Evolutionary conservation across 1,284 basidiomycete species (phyloP), one percentile per base, ranked within the genome.

Genomic region (Heterobasidion annosum): DNA sequence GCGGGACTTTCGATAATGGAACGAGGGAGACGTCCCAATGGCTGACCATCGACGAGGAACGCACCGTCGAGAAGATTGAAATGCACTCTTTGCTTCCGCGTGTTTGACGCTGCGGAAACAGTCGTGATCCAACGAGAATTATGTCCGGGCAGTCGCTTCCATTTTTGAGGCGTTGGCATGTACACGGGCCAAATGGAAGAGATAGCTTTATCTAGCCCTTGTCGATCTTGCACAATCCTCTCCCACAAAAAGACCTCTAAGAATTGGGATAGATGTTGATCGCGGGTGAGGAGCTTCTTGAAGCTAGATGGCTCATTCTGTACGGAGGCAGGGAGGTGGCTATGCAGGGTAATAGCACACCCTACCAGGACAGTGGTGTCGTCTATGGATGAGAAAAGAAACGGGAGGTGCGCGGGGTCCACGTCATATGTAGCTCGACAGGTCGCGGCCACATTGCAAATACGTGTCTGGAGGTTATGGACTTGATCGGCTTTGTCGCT

Each of bases 391-490:
- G 16, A 10, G 8, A 64, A 42, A 1, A 59, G 2, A 6, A 10
- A 4, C 1, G 40, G 19, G 2, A 62, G 9, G 32, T 62, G 51
- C 12, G 18, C 33, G 2, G 42, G 33, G 47, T 67, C 69, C 4
- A 73, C 69, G 56, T 73, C 68, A 50, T 66, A 78, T 0, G 75
- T 77, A 2, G 64, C 62, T 13, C 69, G 65, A 59, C 76, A 78
- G 6, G 67, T 67, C 2, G 65, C 64, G 0, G 71, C 72, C 44
- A 68, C 65, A 32, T 70, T 66, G 50, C 66, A 68, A 25, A 73
- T 52, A 7, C 64, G 65, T 7, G 50, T 53, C 52, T 63, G 66
- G 33, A 69, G 43, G 3, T 65, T 61, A 2, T 58, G 47, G n/a
- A 57, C 54, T 15, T 58, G 52, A 3, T 52, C 35, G 13, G 68